Conservation (phyloP, 202 grass and related monocot genomes). For the Zizania palustris region DNA sequence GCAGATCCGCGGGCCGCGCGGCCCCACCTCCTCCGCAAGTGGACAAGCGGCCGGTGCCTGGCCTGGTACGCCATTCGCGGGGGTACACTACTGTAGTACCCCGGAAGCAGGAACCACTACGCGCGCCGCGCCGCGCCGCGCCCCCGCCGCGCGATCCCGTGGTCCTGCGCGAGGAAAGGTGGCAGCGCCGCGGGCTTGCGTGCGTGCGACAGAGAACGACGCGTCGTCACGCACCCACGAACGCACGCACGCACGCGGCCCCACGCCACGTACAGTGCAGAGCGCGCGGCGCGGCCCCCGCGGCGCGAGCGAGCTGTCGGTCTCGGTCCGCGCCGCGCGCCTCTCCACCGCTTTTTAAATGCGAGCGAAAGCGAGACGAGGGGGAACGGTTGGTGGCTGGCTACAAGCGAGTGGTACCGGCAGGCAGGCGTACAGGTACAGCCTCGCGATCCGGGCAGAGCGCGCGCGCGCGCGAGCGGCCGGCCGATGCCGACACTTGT, state of each 20-base stretch:
- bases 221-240: conserved; percentile 14
- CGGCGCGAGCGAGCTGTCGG: too few species aligned
- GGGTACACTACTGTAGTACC: too few species aligned
- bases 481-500: conserved; percentile 51
- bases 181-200: conserved; percentile 43
- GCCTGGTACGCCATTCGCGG: too few species aligned
- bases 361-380: neutral
- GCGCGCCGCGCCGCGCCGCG: too few species aligned
- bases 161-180: conserved; percentile 12
- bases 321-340: conserved; percentile 31
- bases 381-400: conserved; percentile 29
- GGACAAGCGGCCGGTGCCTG: conserved; percentile 13
- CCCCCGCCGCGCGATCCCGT: conserved; percentile 10
- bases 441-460: neutral
- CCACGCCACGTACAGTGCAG: neutral
- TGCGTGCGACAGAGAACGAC: neutral
- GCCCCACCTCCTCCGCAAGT: neutral
- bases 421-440: neutral
- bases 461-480: neutral
- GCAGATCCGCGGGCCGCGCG: neutral
- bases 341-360: conserved; percentile 44
- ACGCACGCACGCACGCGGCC: neutral
- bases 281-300: too few species aligned
- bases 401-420: neutral
- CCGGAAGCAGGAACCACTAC: too few species aligned